Conservation (phyloP, 2,329 filamentous ascomycete genomes). For the Anthostomella pinea region DNA sequence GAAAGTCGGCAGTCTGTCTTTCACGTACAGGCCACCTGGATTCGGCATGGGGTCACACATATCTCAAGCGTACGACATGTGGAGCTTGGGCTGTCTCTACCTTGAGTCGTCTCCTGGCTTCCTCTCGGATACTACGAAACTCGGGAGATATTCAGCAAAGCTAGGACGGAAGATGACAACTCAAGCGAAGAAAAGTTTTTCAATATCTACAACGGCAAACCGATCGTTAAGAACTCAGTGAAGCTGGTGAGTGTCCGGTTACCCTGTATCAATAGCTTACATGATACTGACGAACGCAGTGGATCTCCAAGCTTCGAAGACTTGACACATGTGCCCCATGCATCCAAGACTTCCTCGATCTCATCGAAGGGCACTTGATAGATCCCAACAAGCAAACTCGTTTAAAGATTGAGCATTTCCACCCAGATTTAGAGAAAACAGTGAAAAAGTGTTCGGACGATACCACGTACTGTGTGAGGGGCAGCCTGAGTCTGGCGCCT, state of each 20-base stretch:
- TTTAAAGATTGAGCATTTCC: background rate
- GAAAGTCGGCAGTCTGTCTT: conserved; percentile 3
- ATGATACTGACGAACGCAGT: background rate
- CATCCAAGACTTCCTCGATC: background rate
- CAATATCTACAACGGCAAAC: conserved; percentile 4
- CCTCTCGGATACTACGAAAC: conserved; percentile 3
- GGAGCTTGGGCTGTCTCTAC: conserved; percentile 13
- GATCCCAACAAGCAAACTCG: background rate
- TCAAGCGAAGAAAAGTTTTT: conserved; percentile 15
- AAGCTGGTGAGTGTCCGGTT: conserved; percentile 5
- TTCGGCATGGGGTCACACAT: conserved; percentile 4
- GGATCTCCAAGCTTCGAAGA: background rate
- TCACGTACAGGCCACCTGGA: conserved; percentile 11
- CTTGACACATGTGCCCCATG: background rate
- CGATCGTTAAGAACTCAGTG: conserved; percentile 10
- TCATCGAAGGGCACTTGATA: background rate
- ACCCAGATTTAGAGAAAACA: background rate
- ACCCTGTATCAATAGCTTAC: background rate
- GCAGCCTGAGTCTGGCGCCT: too few species aligned
- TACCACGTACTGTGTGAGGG: background rate
- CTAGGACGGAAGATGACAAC: conserved; percentile 3
- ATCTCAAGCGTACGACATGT: conserved; percentile 14
- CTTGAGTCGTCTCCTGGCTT: conserved; percentile 15
- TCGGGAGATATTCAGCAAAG: conserved; percentile 1
- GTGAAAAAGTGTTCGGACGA: background rate